Evolutionary conservation across 495 filamentous ascomycete species (phyloP), one percentile per base, ranked within the genome.

Genomic region (Neurospora cerealis): DNA sequence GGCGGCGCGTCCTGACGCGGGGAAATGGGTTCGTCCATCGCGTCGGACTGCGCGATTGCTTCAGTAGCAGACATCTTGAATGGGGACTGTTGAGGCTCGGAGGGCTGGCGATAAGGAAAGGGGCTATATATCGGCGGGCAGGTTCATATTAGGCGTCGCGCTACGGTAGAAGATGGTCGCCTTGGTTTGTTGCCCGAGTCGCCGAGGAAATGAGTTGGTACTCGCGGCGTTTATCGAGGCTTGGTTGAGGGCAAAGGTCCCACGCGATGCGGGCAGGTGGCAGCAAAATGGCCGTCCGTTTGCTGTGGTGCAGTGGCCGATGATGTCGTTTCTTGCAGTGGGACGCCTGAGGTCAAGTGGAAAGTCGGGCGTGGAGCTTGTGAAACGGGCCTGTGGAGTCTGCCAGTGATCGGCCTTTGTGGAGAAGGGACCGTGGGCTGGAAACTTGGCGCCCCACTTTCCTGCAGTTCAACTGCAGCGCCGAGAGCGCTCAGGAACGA

Each of bases 1-100:
- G 77, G 71, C 11, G 81, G 70, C 48, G 81, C 76, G 71, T 81
- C 79, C 70, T 84, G 80, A 62, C 74, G 77, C 19, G 82, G 84
- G 7, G 84, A 86, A 36, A 83, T 73, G 46, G 79, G 76, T 48
- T 80, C 82, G 38, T 85, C 83, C 69, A 79, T 71, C 54, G 54
- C 28, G 73, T 78, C 81, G 28, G 70, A 76, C 11, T 46, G 77
- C 69, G 73, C 71, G 69, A 74, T 78, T 62, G 69, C 69, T 42
- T 77, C 75, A 13, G 72, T 72, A 36, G 75, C 71, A 15, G 79
- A 72, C 46, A 72, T 73, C 36, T 70, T 70, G 69, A 19, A 34
- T 34, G 28, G 54, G 54, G 28, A 62, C 13, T 36, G 54, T 66
- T 66, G 28, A 66, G 13, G 15, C 54, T 34, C 15, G 54, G 28